Evolutionary conservation across 116 monocot genomes (phyloP), one percentile per base, ranked within the genome.

Genomic region (Phalaenopsis hybrid): DNA sequence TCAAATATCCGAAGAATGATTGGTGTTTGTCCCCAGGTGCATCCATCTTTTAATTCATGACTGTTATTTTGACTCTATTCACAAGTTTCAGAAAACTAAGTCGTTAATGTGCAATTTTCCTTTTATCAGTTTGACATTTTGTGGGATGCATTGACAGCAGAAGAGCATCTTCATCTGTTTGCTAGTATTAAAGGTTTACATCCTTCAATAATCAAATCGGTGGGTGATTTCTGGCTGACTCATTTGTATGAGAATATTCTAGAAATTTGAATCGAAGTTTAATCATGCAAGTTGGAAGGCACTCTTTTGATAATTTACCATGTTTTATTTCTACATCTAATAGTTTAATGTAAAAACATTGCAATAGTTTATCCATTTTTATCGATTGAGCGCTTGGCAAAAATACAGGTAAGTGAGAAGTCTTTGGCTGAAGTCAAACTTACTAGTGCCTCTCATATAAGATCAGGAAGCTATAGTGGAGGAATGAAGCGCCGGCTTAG

Each of bases 401-500:
- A 1, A 18, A 78, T 85, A 76, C 86, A 96, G 96, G 91, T 89
- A 16, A 81, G 87, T 44, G 91, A 90, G 74, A 88, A 87, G 69
- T 96, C 96, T 13, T 81, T 96, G 81, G 87, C 85, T 61, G 90
- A 96, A 49, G 96, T 96, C 16, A 96, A 96, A 57, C 90, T 96
- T 68, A 83, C 86, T 21, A 79, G 78, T 78, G 79, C 94, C 75
- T 89, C 96, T 74, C 78, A 83, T 68, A 85, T 88, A 58, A 90
- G 96, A 88, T 88, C 96, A 68, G 94, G 92, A 21, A 96, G 92
- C 85, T 96, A 90, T 43, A 96, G 92, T 82, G 94, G 96, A 85
- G 96, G 96, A 37, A 96, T 96, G 96, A 96, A 92, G 34, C 94
- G 94, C 9, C 81, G 96, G 2, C 89, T 96, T 28, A 96, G 96